Conservation (phyloP, 306 rosid genomes). For the Acacia crassicarpa region DNA sequence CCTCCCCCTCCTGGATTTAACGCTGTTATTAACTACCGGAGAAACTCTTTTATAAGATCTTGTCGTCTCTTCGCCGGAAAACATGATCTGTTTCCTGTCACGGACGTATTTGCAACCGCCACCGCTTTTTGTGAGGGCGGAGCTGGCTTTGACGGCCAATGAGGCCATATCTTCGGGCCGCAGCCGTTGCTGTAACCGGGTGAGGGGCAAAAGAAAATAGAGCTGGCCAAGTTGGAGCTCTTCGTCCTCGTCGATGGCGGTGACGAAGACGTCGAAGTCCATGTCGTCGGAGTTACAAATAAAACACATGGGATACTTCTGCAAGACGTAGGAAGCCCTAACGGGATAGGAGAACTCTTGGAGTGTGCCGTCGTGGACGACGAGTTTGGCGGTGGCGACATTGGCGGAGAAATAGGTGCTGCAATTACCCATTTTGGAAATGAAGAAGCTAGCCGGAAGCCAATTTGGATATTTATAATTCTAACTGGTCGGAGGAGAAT, state of each 20-base stretch:
- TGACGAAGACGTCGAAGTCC: constrained; percentile 75
- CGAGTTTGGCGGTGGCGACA: constrained; percentile 73
- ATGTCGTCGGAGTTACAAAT: constrained; percentile 90
- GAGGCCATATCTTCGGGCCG: constrained; percentile 93
- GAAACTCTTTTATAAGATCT: constrained; percentile 18
- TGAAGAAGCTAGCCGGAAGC: neutral
- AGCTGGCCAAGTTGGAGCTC: constrained; percentile 80
- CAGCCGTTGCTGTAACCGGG: constrained; percentile 49
- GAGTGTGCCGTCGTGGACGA: constrained; percentile 63
- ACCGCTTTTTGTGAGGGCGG: constrained; percentile 65
- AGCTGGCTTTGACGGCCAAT: constrained; percentile 89
- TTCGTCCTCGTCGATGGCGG: constrained; percentile 66
- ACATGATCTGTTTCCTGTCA: constrained; percentile 42
- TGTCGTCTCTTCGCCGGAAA: constrained; percentile 36
- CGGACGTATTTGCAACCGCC: constrained; percentile 43
- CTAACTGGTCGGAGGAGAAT: neutral
- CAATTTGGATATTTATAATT: neutral
- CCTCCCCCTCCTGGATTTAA: constrained; percentile 40
- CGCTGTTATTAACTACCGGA: neutral
- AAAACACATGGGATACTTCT: constrained; percentile 62
- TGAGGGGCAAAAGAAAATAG: constrained; percentile 81
- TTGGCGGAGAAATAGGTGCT: constrained; percentile 53
- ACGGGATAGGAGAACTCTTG: constrained; percentile 70
- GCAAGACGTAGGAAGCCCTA: constrained; percentile 68
- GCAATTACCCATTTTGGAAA: constrained; percentile 72